Conservation (phyloP, 805 yeast genomes). For the Zygotorulaspora sp. region DNA sequence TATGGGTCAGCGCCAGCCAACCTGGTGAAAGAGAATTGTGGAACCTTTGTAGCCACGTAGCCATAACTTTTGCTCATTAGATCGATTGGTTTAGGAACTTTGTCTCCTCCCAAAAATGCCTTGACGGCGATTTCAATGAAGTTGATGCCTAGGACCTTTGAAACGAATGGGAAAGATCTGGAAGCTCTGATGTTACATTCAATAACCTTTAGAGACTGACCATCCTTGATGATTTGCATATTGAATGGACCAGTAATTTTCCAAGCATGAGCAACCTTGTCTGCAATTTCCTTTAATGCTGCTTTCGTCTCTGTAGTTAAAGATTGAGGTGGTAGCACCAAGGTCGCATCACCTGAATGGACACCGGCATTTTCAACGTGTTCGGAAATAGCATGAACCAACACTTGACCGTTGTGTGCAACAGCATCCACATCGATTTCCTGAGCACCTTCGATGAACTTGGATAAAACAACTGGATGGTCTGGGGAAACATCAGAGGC, state of each 20-base stretch:
- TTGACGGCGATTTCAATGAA: conserved; percentile 92
- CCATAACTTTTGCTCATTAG: conserved; percentile 68
- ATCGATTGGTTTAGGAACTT: conserved; percentile 74
- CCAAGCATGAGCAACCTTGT: conserved; percentile 91
- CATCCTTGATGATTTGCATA: conserved; percentile 90
- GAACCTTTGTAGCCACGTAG: conserved; percentile 95
- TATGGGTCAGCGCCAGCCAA: conserved; percentile 99
- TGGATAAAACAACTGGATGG: conserved; percentile 95
- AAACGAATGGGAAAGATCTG: conserved; percentile 97
- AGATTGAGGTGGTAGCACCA: conserved; percentile 86
- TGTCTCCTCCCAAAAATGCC: conserved; percentile 66
- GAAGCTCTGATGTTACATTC: conserved; percentile 99
- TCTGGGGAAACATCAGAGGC: conserved; percentile 94
- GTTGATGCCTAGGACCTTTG: conserved; percentile 91
- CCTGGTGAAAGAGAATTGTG: conserved; percentile 97
- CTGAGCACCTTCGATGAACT: conserved; percentile 91
- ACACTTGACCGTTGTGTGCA: conserved; percentile 79
- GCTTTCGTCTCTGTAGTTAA: conserved; percentile 60
- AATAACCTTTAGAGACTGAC: conserved; percentile 80
- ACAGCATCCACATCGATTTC: conserved; percentile 98
- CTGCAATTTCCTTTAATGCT: conserved; percentile 82
- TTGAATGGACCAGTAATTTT: conserved; percentile 97
- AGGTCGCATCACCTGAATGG: conserved; percentile 97
- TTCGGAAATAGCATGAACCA: conserved; percentile 94
- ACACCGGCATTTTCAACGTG: conserved; percentile 99